A percentile compares a stretch with the other conserved stretches of the same genome.
These are phyloP conservation scores for Lasiodiplodia sp. DNA, from an alignment of 2,329 filamentous ascomycete species.

Conservation along the genomic window DNA sequence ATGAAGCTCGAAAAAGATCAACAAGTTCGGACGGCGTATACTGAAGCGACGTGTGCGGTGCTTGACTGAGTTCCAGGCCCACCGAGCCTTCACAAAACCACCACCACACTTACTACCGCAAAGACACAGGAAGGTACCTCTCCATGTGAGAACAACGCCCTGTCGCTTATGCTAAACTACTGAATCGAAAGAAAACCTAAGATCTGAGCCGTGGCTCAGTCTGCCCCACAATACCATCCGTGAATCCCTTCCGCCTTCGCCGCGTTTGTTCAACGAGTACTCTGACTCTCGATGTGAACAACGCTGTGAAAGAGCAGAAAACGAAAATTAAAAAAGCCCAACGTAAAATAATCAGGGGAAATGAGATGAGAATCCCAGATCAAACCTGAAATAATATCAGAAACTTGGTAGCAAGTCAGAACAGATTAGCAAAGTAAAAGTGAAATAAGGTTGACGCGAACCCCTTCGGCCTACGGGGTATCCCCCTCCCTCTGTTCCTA, in stretches of 20 bases:
- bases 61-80: not conserved
- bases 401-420: not conserved
- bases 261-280: not conserved
- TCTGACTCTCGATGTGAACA: slow-evolving; percentile 1
- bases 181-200: not conserved
- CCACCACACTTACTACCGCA: not conserved
- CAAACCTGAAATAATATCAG: not conserved
- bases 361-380: not conserved
- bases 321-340: not conserved
- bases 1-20: slow-evolving; percentile 13
- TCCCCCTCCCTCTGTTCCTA: not conserved
- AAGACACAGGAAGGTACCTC: not conserved
- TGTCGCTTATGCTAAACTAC: slow-evolving; percentile 10
- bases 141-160: not conserved
- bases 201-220: slow-evolving; percentile 12
- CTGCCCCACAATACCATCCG: not conserved
- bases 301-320: not conserved
- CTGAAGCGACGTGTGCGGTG: not conserved
- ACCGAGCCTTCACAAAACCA: not conserved
- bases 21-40: not conserved
- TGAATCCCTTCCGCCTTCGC: not conserved
- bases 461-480: not conserved
- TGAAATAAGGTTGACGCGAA: not conserved
- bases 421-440: not conserved
- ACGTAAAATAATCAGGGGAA: too few relatives aligned